Base-by-base conservation (phyloP, 495 filamentous ascomycete species). In the Trichoderma reesei region DNA sequence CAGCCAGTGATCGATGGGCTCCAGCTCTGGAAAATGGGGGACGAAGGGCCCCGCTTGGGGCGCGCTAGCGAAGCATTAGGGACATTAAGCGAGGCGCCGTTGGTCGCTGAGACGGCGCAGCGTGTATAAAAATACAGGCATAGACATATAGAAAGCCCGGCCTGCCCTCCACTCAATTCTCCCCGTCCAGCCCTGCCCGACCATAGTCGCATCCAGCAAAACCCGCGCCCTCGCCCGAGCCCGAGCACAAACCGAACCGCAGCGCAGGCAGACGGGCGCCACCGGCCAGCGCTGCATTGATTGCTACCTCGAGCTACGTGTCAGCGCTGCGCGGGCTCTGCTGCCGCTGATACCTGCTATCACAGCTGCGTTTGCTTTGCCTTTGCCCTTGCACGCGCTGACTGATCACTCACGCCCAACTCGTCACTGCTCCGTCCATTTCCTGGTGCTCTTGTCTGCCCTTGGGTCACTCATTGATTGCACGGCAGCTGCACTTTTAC, bases 41-140 rank as follows among this genome's bases (percentile, higher is more conserved):
- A 34, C 26, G 26, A 9, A 9, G 5, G 20, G 51, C 51, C 51
- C 51, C 51, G 51, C 51, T 56, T 56, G 10, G 33, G 8, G 4
- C 14, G 51, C 51, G 51, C 51, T 56, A 56, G 51, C 20, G 51
- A 56, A 56, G 51, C 51, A 56, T 39, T 39, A 61, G 60, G 60
- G 60, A 61, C 36, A 18, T 41, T 61, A 61, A 42, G 60, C 60
- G 60, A 61, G 39, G 34, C 54, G 34, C 60, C 37, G 60, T 61
- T 42, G 60, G 37, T 18, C n/a, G 60, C 33, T 61, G 60, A 34
- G 37, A 61, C 36, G 39, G 60, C 60, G 60, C 38, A 34, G 61
- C 61, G 59, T 73, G 73, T 75, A 71, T 75, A 75, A 73, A 75
- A 75, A 75, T 72, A 70, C 72, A 72, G 72, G 71, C 69, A 70